Evolutionary conservation across 768 basidiomycete species (phyloP).

Genomic region (Leccinum obscurum): DNA sequence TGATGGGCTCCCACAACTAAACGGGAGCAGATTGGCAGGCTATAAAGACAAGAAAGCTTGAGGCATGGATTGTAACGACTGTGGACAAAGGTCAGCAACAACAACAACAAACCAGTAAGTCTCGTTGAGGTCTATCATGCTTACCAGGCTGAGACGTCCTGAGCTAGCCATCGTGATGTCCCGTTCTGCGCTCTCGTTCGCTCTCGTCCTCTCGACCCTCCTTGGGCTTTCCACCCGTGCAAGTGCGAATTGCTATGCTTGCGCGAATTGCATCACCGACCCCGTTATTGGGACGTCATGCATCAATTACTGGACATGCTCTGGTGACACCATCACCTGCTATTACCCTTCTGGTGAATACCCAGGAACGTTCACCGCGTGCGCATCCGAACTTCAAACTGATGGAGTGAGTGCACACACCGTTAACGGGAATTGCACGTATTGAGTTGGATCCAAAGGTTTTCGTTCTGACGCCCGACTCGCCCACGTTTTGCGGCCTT

Average conservation of each 20-base stretch:
- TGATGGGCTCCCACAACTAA: too few species aligned
- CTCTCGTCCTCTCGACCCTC: slow-evolving; percentile 1
- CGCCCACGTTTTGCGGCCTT: neutral
- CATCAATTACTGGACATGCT: slow-evolving; percentile 11
- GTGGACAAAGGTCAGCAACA: neutral
- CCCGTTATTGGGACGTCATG: neutral
- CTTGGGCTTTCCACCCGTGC: slow-evolving; percentile 3
- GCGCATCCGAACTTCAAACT: slow-evolving; percentile 1
- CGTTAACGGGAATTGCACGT: neutral
- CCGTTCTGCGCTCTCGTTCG: neutral
- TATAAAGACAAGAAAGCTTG: neutral
- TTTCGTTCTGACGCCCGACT: neutral
- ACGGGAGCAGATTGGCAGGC: neutral
- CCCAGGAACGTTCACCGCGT: slow-evolving; percentile 1
- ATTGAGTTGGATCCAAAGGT: neutral
- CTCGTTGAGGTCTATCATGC: too few species aligned
- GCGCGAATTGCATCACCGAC: slow-evolving; percentile 1
- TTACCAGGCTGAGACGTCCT: too few species aligned
- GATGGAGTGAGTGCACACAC: neutral
- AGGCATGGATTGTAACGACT: neutral
- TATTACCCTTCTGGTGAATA: slow-evolving; percentile 3
- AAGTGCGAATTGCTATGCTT: slow-evolving; percentile 1
- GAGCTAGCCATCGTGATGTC: neutral
- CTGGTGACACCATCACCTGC: slow-evolving; percentile 2
- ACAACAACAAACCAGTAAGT: neutral